phyloP scores from a whole-genome alignment of 192 early-diverging fungal species.

The Backusella macrospora region DNA sequence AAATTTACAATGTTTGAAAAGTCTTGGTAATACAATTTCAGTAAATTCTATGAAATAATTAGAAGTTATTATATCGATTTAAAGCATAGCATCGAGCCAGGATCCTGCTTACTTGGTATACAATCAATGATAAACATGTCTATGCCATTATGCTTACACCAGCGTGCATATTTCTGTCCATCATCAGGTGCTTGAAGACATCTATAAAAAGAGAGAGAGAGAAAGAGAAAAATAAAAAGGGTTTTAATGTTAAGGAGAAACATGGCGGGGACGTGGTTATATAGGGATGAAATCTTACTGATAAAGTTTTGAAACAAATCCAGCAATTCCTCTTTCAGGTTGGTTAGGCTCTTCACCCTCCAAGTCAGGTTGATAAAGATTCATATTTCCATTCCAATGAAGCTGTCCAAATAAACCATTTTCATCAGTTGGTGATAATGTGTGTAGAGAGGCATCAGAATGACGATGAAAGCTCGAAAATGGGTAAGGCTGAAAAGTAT shows the following conservation, averaged over 20 bases:
- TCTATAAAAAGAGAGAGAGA: slow-evolving; percentile 23
- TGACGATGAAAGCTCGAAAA: not conserved
- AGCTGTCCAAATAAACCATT: not conserved
- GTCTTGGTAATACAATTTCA: slow-evolving; percentile 45
- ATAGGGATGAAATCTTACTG: slow-evolving; percentile 32
- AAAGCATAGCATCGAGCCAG: not conserved
- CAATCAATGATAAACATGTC: slow-evolving; percentile 49
- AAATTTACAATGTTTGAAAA: slow-evolving; percentile 55
- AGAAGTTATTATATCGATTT: not conserved
- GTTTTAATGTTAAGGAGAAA: not conserved
- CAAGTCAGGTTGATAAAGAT: slow-evolving; percentile 10
- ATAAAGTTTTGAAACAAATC: slow-evolving; percentile 44
- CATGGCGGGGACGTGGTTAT: not conserved
- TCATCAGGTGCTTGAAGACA: slow-evolving; percentile 41
- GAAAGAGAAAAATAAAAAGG: not conserved
- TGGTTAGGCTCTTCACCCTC: slow-evolving; percentile 26
- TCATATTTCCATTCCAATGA: not conserved
- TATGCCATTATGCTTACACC: slow-evolving; percentile 39
- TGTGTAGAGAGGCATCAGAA: not conserved
- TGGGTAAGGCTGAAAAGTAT: not conserved
- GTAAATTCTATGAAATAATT: slow-evolving; percentile 42
- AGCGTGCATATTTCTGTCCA: slow-evolving; percentile 41
- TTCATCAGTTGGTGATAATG: slow-evolving; percentile 9
- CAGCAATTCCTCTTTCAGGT: slow-evolving; percentile 34
- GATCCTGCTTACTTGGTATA: slow-evolving; percentile 37